These are phyloP conservation scores for Friedmanniomyces simplex DNA, from an alignment of 495 filamentous ascomycete species.

Conservation along the genomic window DNA sequence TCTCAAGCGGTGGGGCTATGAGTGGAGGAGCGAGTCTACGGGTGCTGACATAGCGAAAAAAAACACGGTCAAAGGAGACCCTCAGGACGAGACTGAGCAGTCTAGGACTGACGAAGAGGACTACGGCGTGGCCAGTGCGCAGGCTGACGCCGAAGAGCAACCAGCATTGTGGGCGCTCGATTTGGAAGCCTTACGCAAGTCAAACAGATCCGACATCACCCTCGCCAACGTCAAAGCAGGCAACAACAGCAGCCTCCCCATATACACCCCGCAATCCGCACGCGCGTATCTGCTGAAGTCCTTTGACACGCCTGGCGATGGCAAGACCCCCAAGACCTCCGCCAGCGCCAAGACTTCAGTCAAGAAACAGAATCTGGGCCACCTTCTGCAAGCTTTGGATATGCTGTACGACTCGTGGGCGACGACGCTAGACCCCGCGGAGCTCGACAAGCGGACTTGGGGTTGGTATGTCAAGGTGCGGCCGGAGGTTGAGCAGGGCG, in stretches of 20 bases:
- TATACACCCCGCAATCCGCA: constrained; percentile 56
- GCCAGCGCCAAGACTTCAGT: constrained; percentile 39
- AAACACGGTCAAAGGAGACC: neutral
- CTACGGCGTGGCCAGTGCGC: neutral
- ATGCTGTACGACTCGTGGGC: constrained; percentile 63
- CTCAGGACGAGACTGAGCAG: constrained; percentile 9
- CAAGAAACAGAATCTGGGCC: constrained; percentile 55
- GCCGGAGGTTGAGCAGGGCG: constrained; percentile 60
- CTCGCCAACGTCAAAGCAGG: constrained; percentile 16
- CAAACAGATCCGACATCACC: constrained; percentile 27
- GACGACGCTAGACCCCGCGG: constrained; percentile 40
- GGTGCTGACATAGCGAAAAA: constrained; percentile 19
- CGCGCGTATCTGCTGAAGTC: constrained; percentile 50
- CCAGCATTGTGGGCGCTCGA: constrained; percentile 70
- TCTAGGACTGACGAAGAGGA: neutral
- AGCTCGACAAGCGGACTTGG: constrained; percentile 69
- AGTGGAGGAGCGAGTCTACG: constrained; percentile 42
- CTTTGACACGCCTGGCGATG: constrained; percentile 36
- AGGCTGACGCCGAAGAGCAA: constrained; percentile 28
- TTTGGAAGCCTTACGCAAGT: constrained; percentile 50
- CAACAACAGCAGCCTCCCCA: constrained; percentile 42
- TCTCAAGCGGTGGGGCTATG: constrained; percentile 66
- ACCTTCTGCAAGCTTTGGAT: constrained; percentile 56
- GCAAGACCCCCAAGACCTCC: constrained; percentile 15
- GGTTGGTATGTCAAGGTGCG: constrained; percentile 66